Conservation (phyloP, 441 rosid species). For the Erodium texanum region DNA sequence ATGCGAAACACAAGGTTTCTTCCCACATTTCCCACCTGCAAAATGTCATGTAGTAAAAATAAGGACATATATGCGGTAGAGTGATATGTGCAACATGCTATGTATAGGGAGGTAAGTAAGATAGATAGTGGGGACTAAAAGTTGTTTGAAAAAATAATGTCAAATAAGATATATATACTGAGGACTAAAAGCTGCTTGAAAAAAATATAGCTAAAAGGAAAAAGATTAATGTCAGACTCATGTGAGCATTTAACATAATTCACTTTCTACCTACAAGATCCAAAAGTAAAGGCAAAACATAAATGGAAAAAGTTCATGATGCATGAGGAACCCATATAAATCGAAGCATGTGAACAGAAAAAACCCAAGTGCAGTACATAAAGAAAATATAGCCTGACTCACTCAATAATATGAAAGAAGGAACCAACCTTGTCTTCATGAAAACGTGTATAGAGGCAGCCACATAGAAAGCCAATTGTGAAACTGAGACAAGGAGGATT, state of each 20-base stretch:
- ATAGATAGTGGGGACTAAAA: conserved; percentile 1
- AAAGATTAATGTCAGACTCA: neutral
- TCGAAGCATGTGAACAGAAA: neutral
- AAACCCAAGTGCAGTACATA: neutral
- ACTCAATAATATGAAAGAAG: conserved; percentile 10
- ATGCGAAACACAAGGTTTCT: conserved; percentile 34
- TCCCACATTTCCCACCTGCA: conserved; percentile 65
- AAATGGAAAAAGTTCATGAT: neutral
- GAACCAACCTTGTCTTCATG: conserved; percentile 58
- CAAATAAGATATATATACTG: no score
- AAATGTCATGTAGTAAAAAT: conserved; percentile 18
- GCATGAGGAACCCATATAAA: neutral
- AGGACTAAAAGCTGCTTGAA: neutral
- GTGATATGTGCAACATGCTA: conserved; percentile 5
- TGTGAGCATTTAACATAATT: neutral
- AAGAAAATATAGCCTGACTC: conserved; percentile 8
- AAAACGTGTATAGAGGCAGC: conserved; percentile 56
- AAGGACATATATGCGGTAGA: conserved; percentile 3
- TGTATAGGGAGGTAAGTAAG: neutral
- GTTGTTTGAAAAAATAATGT: no score
- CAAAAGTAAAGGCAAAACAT: neutral
- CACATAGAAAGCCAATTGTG: conserved; percentile 62
- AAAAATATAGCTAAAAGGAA: neutral
- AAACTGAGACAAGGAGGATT: conserved; percentile 46
- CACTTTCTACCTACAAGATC: conserved; percentile 2